These are phyloP conservation scores for Neofusicoccum laricinum DNA, from an alignment of 2,329 filamentous ascomycete species.

Conservation along the genomic window DNA sequence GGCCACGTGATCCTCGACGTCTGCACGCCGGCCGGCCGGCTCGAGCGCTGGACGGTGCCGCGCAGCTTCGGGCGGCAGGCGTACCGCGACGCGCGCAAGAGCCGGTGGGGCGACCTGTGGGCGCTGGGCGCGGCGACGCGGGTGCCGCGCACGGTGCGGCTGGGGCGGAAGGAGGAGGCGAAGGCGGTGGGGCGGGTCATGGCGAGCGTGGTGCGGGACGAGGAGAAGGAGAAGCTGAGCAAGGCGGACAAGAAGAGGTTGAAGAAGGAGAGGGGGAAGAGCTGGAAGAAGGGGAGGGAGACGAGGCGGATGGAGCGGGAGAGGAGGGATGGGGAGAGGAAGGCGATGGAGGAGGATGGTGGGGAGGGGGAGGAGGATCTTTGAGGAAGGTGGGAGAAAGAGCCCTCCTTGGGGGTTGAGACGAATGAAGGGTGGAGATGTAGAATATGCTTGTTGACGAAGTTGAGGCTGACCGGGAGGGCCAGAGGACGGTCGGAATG, in stretches of 20 bases:
- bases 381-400: not conserved
- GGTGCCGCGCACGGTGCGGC: slow-evolving; percentile 57
- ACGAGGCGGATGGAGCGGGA: slow-evolving; percentile 19
- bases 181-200: slow-evolving; percentile 30
- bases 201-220: slow-evolving; percentile 16
- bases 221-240: slow-evolving; percentile 24
- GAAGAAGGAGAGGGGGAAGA: slow-evolving; percentile 39
- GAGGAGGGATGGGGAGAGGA: slow-evolving; percentile 1
- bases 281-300: slow-evolving; percentile 39
- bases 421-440: no score
- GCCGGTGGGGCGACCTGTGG: slow-evolving; percentile 91
- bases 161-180: slow-evolving; percentile 50
- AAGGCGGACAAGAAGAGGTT: slow-evolving; percentile 37
- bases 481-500: no score
- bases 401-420: no score
- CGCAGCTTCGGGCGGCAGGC: slow-evolving; percentile 76
- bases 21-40: slow-evolving; percentile 78
- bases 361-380: not conserved
- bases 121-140: slow-evolving; percentile 89
- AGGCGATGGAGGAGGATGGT: not conserved
- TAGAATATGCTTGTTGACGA: no score
- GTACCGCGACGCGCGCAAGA: slow-evolving; percentile 90
- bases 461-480: no score
- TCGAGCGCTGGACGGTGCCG: slow-evolving; percentile 93
- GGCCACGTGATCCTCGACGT: slow-evolving; percentile 88